phyloP scores from a whole-genome alignment of 2,329 filamentous ascomycete genomes.

The Fusarium nelsonii region DNA sequence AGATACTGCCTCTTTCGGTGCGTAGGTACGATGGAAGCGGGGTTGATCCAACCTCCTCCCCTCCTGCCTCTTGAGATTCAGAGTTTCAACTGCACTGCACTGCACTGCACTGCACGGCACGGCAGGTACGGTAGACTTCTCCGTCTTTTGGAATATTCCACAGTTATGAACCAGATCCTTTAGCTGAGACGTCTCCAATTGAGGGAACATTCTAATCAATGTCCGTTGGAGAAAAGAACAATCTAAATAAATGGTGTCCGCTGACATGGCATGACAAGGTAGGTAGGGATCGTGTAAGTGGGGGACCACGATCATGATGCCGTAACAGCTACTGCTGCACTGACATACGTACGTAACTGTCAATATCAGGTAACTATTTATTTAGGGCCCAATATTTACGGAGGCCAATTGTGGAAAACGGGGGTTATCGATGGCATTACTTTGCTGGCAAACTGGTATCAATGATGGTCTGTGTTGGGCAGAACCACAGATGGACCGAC shows the following conservation, averaged over 20 bases:
- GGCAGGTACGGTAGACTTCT: conserved; percentile 33
- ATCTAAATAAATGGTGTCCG: conserved; percentile 21
- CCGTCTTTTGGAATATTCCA: conserved; percentile 18
- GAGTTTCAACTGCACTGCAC: background rate
- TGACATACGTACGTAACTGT: conserved; percentile 1
- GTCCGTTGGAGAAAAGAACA: conserved; percentile 24
- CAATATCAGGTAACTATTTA: background rate
- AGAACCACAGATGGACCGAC: conserved; percentile 36
- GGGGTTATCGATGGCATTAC: background rate
- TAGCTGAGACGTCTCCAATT: conserved; percentile 15
- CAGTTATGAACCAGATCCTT: background rate
- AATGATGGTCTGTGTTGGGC: conserved; percentile 5
- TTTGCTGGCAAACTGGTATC: background rate
- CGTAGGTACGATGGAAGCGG: conserved; percentile 22
- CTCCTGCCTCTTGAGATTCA: conserved; percentile 6
- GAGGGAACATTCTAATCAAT: background rate
- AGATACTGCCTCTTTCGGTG: conserved; percentile 24
- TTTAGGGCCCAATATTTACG: conserved; percentile 13
- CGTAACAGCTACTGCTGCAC: conserved; percentile 21
- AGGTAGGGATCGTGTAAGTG: conserved; percentile 25
- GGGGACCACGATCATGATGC: conserved; percentile 25
- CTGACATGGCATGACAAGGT: background rate
- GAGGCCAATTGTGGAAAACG: conserved; percentile 17
- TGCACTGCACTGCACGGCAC: conserved; percentile 1
- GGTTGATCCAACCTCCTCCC: conserved; percentile 15